phyloP scores from a whole-genome alignment of 2,329 filamentous ascomycete species.

The Epichloe hybrida region DNA sequence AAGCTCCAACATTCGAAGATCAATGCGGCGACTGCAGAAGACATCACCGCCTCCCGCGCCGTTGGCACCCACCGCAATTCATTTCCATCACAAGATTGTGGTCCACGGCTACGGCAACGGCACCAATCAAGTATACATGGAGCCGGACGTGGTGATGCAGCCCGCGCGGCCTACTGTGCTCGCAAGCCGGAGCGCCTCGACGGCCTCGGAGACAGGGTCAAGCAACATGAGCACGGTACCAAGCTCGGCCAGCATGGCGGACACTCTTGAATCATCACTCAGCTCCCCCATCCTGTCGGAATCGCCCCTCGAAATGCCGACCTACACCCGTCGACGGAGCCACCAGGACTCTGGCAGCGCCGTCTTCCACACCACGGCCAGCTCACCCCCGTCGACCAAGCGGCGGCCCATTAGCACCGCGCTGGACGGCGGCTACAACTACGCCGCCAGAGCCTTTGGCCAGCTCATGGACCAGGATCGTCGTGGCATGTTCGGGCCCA shows the following conservation, averaged over 20 bases:
- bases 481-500: constrained; percentile 9
- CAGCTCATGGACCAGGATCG: constrained; percentile 11
- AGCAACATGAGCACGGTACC: constrained; percentile 13
- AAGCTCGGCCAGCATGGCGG: constrained; percentile 14
- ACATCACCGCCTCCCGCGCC: constrained; percentile 9
- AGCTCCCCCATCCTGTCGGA: constrained; percentile 12
- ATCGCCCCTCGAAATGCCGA: constrained; percentile 9
- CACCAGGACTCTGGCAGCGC: constrained; percentile 11
- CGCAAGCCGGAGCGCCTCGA: constrained; percentile 14
- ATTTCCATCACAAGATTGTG: constrained; percentile 34
- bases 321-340: constrained; percentile 15
- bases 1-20: constrained; percentile 21
- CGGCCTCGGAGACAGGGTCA: constrained; percentile 13
- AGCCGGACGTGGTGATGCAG: constrained; percentile 2
- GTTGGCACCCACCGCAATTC: neutral
- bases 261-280: constrained; percentile 15
- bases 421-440: constrained; percentile 15
- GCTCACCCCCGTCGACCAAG: constrained; percentile 6
- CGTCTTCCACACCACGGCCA: constrained; percentile 8
- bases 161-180: constrained; percentile 6
- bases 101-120: constrained; percentile 42
- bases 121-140: constrained; percentile 25
- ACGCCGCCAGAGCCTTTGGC: constrained; percentile 13
- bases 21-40: constrained; percentile 18
- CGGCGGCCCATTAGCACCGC: constrained; percentile 17